Evolutionary conservation across 2,329 filamentous ascomycete genomes (phyloP).

Genomic region (Nemania abortiva): DNA sequence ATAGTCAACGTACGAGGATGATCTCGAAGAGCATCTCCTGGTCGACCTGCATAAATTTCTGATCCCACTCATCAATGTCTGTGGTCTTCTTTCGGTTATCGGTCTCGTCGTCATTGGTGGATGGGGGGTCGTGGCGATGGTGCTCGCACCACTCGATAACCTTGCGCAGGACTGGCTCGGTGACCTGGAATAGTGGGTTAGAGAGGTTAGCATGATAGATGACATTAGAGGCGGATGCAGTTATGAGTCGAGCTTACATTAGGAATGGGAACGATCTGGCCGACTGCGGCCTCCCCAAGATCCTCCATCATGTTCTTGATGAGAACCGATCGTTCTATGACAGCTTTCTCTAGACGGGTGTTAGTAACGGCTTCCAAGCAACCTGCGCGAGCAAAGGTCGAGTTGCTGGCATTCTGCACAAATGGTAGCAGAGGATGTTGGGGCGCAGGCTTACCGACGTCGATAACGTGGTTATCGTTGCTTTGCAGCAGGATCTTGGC

Average conservation of each 20-base stretch:
- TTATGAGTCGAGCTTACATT: conserved; percentile 67
- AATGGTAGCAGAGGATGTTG: not conserved
- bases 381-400: conserved; percentile 8
- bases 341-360: conserved; percentile 73
- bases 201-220: conserved; percentile 34
- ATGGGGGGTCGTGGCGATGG: conserved; percentile 89
- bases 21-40: conserved; percentile 99
- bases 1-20: conserved; percentile 77
- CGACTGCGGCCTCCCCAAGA: conserved; percentile 74
- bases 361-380: conserved; percentile 37
- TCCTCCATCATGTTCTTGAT: conserved; percentile 99
- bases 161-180: conserved; percentile 92
- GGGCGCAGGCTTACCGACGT: conserved; percentile 58
- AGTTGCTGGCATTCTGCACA: not conserved
- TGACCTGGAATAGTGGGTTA: conserved; percentile 68
- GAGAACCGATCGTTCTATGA: conserved; percentile 91
- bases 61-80: conserved; percentile 99
- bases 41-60: conserved; percentile 99
- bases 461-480: conserved; percentile 63
- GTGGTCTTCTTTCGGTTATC: conserved; percentile 98
- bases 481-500: conserved; percentile 62
- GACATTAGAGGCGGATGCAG: not conserved
- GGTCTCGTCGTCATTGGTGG: conserved; percentile 86
- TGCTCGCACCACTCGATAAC: conserved; percentile 98
- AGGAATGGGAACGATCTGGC: conserved; percentile 85